Conservation (phyloP, 768 basidiomycete genomes). For the Amylocystis lapponica region DNA sequence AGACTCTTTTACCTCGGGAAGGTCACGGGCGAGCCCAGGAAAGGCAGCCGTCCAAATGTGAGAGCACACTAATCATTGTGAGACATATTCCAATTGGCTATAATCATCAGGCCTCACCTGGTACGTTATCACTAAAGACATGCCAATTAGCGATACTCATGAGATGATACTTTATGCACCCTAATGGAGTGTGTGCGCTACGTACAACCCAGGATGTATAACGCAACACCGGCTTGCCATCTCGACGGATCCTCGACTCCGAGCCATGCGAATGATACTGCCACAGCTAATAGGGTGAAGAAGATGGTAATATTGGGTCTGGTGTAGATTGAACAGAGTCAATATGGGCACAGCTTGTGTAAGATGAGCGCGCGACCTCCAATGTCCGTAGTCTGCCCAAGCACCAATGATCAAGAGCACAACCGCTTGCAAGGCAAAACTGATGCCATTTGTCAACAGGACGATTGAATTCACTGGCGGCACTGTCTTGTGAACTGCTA, state of each 20-base stretch:
- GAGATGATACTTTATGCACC: too few relatives aligned
- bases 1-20: conserved; percentile 62
- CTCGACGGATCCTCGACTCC: conserved; percentile 59
- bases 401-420: conserved; percentile 63
- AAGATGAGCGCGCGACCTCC: conserved; percentile 42
- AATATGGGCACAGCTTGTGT: neutral
- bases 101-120: conserved; percentile 35
- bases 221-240: conserved; percentile 55
- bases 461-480: conserved; percentile 68
- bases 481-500: neutral
- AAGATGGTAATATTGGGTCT: conserved; percentile 76
- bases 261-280: conserved; percentile 73
- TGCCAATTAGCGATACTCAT: conserved; percentile 9
- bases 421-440: conserved; percentile 70
- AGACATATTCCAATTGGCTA: neutral
- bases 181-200: too few relatives aligned
- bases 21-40: conserved; percentile 64
- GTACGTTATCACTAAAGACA: conserved; percentile 57
- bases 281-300: conserved; percentile 61
- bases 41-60: conserved; percentile 86
- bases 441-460: conserved; percentile 72
- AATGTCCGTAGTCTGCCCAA: conserved; percentile 79
- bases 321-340: neutral
- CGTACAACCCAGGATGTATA: conserved; percentile 64
- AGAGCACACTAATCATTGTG: conserved; percentile 44